Conservation (phyloP, 148 eudicot genomes). For the Dianthus caryophyllus region DNA sequence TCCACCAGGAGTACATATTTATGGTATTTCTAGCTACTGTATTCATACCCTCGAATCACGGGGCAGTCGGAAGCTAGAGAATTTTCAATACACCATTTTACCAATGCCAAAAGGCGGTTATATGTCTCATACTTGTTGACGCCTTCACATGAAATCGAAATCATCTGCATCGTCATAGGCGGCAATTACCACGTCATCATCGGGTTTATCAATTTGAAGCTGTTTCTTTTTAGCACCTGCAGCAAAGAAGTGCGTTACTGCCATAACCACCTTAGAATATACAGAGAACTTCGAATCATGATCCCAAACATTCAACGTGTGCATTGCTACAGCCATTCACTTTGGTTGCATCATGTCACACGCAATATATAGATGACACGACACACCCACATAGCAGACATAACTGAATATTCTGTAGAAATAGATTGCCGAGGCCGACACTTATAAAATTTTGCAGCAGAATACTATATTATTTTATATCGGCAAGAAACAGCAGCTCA, state of each 20-base stretch:
- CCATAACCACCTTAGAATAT: neutral
- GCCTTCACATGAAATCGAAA: slow-evolving; percentile 78
- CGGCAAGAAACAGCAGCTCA: neutral
- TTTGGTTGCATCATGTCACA: no score
- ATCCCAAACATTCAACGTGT: neutral
- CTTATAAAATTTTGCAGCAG: no score
- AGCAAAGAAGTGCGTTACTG: neutral
- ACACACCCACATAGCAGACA: no score
- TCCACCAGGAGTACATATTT: slow-evolving; percentile 7
- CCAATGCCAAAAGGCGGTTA: neutral
- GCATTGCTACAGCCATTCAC: neutral
- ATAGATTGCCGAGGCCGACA: no score
- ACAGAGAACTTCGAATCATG: neutral
- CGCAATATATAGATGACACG: no score
- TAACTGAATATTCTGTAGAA: no score
- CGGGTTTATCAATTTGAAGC: slow-evolving; percentile 67
- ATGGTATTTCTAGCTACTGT: no score
- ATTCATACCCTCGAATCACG: neutral
- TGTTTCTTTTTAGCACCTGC: slow-evolving; percentile 87
- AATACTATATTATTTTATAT: neutral
- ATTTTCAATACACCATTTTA: neutral
- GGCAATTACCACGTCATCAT: slow-evolving; percentile 60
- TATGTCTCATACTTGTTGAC: neutral
- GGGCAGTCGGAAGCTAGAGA: neutral
- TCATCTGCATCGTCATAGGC: slow-evolving; percentile 64